Base-by-base conservation (phyloP, 2,329 filamentous ascomycete species). In the Cryphonectria carpinicola region DNA sequence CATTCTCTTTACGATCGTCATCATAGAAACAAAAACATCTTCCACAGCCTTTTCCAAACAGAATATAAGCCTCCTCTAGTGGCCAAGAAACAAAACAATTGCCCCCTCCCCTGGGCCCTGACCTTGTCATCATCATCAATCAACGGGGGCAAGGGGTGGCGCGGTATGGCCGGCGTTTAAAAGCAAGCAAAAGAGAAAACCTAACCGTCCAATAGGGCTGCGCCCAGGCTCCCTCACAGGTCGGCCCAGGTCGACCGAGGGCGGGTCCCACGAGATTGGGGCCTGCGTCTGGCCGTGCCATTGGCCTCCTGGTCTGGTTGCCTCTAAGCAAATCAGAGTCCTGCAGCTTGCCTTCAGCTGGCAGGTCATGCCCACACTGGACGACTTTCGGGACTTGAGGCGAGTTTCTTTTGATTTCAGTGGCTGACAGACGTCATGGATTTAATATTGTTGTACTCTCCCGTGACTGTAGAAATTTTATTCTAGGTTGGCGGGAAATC, bases 251-350 rank as follows among this genome's bases (percentile, higher is more conserved):
- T 28, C 25, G 66, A 28, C 56, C 41, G 22, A 28, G 28, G 46
- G 66, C 64, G 69, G 69, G 66, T 52, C 68, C 41, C 69, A 72
- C 66, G 49, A 72, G 71, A 72, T 72, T 72, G 60, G 69, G 58
- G 65, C 69, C 49, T 66, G 70, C 69, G 66, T 49, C 66, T 67
- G 61, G 65, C 60, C 63, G 64, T 43, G 17, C 67, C 22, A 72
- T 72, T 72, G 71, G 71, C 71, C 63, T 39, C 63, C 39, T 13
- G 66, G 49, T 25, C 71, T 43, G 52, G n/a, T 56, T 63, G 69
- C 63, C 66, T 66, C 37, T 63, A 56, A 64, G 61, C 54, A 66
- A 72, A 72, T 72, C 71, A 72, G 61, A 49, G 46, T 32, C 58
- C 49, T 41, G 58, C 69, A 68, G 67, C 65, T n/a, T 39, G 49